Base-by-base conservation (phyloP, 257 asterid species). In the Solanum dulcamara region DNA sequence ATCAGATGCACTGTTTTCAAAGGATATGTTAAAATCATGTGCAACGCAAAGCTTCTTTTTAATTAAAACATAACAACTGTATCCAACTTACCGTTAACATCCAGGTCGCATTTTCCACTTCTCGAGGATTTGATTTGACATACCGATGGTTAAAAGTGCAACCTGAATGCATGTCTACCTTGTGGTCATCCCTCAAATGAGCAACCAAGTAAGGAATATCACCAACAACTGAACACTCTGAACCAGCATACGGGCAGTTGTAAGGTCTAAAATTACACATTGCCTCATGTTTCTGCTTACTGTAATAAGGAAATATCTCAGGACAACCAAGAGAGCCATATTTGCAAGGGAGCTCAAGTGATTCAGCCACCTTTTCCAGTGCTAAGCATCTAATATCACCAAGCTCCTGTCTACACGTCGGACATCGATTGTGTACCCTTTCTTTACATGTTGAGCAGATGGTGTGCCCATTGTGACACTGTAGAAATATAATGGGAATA, bases 401-500 rank as follows among this genome's bases (percentile, higher is more conserved):
- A 5, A 92, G 93, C 81, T 90, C 93, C n/a, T 89, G 94, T 81
- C 92, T 89, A 85, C 94, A 92, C 2, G 93, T 90, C 4, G 94
- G 94, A 83, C 94, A 92, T 83, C 91, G 85, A 87, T 90, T 92
- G 88, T 90, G 93, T 64, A 90, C 91, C 64, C 92, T 80, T 68
- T 77, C 86, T 90, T 92, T 92, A 80, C 93, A 92, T 28, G 91
- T 89, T 15, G 93, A 90, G 82, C 94, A 90, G 53, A 92, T 89
- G 24, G 94, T 89, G 50, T 92, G 93, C 35, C 94, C 94, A 51
- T 92, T 90, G 88, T 92, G 94, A 89, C 94, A 92, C 94, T 92
- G 90, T 79, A 87, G 40, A 72, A 62, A 57, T 38, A 12, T 40
- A 26, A 83, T 3, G 35, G 18, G 17, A 74, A 33, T 48, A 77